Evolutionary conservation across 192 early-diverging fungal species (phyloP), one percentile per base, ranked within the genome.

Genomic region (Podila horticola): DNA sequence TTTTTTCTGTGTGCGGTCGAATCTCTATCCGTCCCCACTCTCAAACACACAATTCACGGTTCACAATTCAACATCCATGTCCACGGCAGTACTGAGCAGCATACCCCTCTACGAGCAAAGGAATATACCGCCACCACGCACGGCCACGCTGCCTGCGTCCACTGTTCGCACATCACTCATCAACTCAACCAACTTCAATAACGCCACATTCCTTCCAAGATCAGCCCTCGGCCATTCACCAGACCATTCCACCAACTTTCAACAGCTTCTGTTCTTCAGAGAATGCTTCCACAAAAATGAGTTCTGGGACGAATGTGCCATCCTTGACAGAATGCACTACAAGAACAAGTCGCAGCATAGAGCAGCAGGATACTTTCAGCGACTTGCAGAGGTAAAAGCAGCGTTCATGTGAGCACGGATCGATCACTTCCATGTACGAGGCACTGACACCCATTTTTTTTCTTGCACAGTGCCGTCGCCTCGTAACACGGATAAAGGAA

Each of bases 331-430:
- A 63, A 71, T 87, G 45, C 67, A 85, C 58, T 87, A 87, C 58
- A 87, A 87, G 63, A 87, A 87, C 71, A 87, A 85, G 58, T 79
- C 72, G 19, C 86, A 87, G 62, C 86, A 87, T 22, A 51, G 77
- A 64, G 72, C 71, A 9, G 41, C 86, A 22, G 52, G 58, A 1
- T 84, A 87, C 55, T 87, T 87, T 73, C 57, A 68, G 33, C 73
- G 84, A 61, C 64, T 85, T n/a, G 61, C 59, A 19, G 85, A 86
- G 74, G 85, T 86, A 67, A 41, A 20, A 33, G 13, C 20, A 19
- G 28, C 31, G 9, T 6, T 8, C 4, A 13, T 33, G 31, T n/a
- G 8, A 4, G 19, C 9, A 57, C 19, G 17, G 28, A 34, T 58
- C 11, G 30, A 10, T 29, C 38, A 29, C 5, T 30, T 19, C 24